phyloP scores from a whole-genome alignment of 2,329 filamentous ascomycete genomes.

The Colletotrichum navitas region DNA sequence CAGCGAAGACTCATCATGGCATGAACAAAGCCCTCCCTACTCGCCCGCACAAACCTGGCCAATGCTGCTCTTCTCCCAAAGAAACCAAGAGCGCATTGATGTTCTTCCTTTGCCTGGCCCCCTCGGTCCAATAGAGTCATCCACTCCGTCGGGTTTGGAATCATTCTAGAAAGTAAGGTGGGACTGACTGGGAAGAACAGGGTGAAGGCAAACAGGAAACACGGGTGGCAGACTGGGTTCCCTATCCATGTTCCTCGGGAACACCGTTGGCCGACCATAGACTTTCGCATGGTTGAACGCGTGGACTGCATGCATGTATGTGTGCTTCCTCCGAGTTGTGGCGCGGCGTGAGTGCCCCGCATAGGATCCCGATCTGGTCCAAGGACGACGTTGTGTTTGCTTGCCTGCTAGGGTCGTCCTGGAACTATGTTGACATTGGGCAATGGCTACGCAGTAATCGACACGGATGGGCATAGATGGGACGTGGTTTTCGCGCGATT shows the following conservation, averaged over 20 bases:
- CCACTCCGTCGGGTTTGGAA: conserved; percentile 19
- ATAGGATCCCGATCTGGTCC: conserved; percentile 6
- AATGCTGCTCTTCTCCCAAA: conserved; percentile 5
- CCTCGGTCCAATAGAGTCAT: conserved; percentile 6
- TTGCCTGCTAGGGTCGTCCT: conserved; percentile 24
- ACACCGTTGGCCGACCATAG: conserved; percentile 14
- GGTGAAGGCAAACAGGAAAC: not conserved
- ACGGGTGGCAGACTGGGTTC: not conserved
- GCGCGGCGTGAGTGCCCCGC: not conserved
- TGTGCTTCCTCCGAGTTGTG: not conserved
- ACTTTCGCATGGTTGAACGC: conserved; percentile 15
- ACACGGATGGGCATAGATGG: conserved; percentile 10
- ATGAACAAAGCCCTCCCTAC: conserved; percentile 2
- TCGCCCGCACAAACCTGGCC: not conserved
- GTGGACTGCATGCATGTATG: conserved; percentile 5
- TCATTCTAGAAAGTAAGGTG: conserved; percentile 23
- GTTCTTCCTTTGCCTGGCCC: not conserved
- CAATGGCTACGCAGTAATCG: conserved; percentile 1
- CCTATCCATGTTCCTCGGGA: conserved; percentile 17
- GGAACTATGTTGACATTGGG: conserved; percentile 21
- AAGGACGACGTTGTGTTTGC: conserved; percentile 9
- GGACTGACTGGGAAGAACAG: conserved; percentile 5
- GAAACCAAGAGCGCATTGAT: conserved; percentile 8
- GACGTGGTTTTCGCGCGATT: conserved; percentile 29
- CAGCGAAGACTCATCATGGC: not conserved